A percentile compares a stretch with the other conserved stretches of the same genome.
phyloP scores from a whole-genome alignment of 2,329 filamentous ascomycete genomes.

The Ustilaginoidea virens region DNA sequence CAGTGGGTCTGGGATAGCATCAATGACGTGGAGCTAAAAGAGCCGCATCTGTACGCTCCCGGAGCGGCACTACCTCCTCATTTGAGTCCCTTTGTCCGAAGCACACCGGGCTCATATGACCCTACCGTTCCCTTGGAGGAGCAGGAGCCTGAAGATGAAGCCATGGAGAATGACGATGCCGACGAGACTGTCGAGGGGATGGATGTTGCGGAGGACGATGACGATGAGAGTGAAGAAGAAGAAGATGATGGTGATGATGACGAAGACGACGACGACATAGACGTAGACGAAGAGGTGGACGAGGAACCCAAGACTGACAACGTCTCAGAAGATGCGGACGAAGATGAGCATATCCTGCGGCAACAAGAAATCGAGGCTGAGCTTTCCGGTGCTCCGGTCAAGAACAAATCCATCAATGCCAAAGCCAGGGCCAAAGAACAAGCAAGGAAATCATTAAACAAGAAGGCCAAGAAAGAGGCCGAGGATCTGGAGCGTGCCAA shows the following conservation, averaged over 20 bases:
- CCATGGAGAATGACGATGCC: conserved; percentile 42
- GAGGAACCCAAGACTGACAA: conserved; percentile 22
- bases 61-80: conserved; percentile 85
- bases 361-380: conserved; percentile 91
- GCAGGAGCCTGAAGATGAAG: conserved; percentile 78
- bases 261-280: conserved; percentile 23
- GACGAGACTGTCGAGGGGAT: conserved; percentile 55
- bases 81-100: conserved; percentile 89
- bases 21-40: conserved; percentile 80
- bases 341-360: conserved; percentile 52
- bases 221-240: conserved; percentile 22
- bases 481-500: conserved; percentile 87
- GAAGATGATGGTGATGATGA: conserved; percentile 33
- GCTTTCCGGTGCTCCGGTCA: conserved; percentile 52
- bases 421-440: conserved; percentile 53
- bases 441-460: conserved; percentile 50
- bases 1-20: conserved; percentile 98
- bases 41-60: conserved; percentile 76
- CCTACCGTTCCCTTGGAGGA: conserved; percentile 73
- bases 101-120: conserved; percentile 76
- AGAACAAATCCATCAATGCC: conserved; percentile 27
- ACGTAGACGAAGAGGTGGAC: conserved; percentile 31
- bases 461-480: conserved; percentile 58
- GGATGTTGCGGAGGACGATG: conserved; percentile 36
- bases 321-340: conserved; percentile 40